Evolutionary conservation across 108 stramenopile genomes (phyloP), one percentile per base, ranked within the genome.

Genomic region (Cyclostephanos tholiformis): DNA sequence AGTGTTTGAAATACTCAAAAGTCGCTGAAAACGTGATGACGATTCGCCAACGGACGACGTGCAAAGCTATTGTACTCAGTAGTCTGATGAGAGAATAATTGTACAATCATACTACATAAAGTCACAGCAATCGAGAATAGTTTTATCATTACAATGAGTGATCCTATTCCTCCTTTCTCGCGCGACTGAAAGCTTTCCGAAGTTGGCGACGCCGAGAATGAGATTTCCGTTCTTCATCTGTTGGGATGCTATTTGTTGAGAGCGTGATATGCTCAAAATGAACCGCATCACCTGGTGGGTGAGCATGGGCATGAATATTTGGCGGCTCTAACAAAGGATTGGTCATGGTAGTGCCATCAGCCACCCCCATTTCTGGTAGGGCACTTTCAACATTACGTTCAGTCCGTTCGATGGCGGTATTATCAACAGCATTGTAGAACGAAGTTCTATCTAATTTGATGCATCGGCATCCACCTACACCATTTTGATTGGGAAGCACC

Each of bases 1-100:
- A n/a, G 96, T 98, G 17, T 94, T 97, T 81, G 96, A 97, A 66
- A 89, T 97, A 26, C 82, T 97, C 10, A 89, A 86, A 43, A 46
- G 16, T 46, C 44, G 44, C 44, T 46, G 16, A 46, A 46, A 14
- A 2, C 32, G 4, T 32, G 32, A 32, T 32, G 32, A 4, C 4
- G 32, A 32, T 4, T 32, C 32, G 32, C 32, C 32, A 4, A 32
- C 32, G 4, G 4, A 32, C 2, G 4, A 32, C 32, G 32, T 32
- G 32, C n/a, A n/a, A n/a, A n/a, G n/a, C n/a, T n/a, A n/a, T n/a
- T n/a, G 32, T 4, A 32, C 32, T 32, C 32, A 2, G 32, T 32
- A 46, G 9, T 27, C 2, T 27, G 53, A 55, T 27, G 12, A 26
- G 1, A 25, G 20, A 55, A 22, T 9, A 13, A 55, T 19, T 27